Conservation (phyloP, 2,329 filamentous ascomycete genomes). For the Fusarium floridanum region DNA sequence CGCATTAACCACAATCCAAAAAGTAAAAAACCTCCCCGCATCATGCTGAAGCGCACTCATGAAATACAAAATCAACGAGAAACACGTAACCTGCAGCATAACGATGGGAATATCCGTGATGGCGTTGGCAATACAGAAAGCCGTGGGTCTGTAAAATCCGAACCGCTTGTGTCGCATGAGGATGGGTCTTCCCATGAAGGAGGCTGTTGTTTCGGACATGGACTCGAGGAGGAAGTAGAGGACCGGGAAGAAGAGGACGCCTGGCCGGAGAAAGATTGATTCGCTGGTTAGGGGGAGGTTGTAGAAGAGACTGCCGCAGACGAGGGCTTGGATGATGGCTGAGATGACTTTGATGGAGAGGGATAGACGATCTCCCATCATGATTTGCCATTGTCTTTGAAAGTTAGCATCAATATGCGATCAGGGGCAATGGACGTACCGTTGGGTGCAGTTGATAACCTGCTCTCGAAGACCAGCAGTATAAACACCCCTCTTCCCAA, state of each 20-base stretch:
- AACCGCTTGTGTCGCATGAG: slow-evolving; percentile 50
- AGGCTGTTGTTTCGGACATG: slow-evolving; percentile 50
- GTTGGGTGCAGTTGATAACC: slow-evolving; percentile 53
- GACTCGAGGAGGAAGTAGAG: slow-evolving; percentile 61
- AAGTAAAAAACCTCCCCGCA: slow-evolving; percentile 68
- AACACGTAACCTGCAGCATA: slow-evolving; percentile 64
- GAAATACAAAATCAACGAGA: slow-evolving; percentile 57
- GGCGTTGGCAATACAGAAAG: slow-evolving; percentile 55
- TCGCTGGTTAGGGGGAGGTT: slow-evolving; percentile 66
- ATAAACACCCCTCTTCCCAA: slow-evolving; percentile 41
- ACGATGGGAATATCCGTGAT: slow-evolving; percentile 60
- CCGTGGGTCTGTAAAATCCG: slow-evolving; percentile 49
- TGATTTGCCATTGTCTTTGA: slow-evolving; percentile 46
- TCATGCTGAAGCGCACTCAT: slow-evolving; percentile 48
- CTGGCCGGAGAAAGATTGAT: slow-evolving; percentile 66
- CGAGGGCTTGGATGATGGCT: slow-evolving; percentile 74
- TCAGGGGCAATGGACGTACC: slow-evolving; percentile 53
- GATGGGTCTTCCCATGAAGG: slow-evolving; percentile 49
- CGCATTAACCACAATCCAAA: slow-evolving; percentile 70
- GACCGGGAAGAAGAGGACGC: slow-evolving; percentile 51
- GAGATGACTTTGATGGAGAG: slow-evolving; percentile 61
- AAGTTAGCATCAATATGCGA: slow-evolving; percentile 23
- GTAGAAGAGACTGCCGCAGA: slow-evolving; percentile 76
- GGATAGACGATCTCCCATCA: slow-evolving; percentile 50
- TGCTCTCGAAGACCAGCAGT: slow-evolving; percentile 44